A percentile compares a stretch with the other conserved stretches of the same genome.
Conservation (phyloP, 768 basidiomycete species). For the Tylopilus plumbeoviolaceoides region DNA sequence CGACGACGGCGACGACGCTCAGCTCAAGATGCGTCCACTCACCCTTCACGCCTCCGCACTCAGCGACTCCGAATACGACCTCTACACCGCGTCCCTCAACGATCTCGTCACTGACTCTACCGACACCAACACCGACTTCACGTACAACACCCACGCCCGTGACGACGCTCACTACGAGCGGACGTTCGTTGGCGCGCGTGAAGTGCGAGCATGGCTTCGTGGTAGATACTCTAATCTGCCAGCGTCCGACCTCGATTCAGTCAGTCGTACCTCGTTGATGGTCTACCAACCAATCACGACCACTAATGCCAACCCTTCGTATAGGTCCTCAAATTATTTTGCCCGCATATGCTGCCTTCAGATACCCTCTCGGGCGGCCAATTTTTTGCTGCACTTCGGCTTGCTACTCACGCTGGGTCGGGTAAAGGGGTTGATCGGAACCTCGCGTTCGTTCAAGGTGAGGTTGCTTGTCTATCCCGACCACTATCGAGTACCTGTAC, state of each 20-base stretch:
- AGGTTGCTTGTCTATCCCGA: constrained; percentile 11
- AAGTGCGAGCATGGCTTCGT: constrained; percentile 71
- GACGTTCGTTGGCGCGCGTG: constrained; percentile 53
- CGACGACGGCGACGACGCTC: constrained; percentile 2
- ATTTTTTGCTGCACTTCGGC: constrained; percentile 70
- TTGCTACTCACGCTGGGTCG: constrained; percentile 57
- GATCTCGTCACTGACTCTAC: constrained; percentile 42
- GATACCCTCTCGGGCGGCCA: constrained; percentile 64
- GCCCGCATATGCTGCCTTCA: constrained; percentile 46
- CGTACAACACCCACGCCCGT: constrained; percentile 7
- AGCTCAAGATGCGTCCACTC: constrained; percentile 61
- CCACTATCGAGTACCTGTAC: neutral
- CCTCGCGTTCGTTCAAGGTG: constrained; percentile 76
- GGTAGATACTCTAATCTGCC: constrained; percentile 61
- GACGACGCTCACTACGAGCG: constrained; percentile 53
- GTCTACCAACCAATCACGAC: neutral
- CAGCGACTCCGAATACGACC: constrained; percentile 63
- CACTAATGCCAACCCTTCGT: constrained; percentile 1
- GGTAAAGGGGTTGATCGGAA: constrained; percentile 61
- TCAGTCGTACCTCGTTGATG: constrained; percentile 30
- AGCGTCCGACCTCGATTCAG: constrained; percentile 53
- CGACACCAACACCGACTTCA: constrained; percentile 16
- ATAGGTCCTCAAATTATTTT: constrained; percentile 66
- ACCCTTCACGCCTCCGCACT: constrained; percentile 73
- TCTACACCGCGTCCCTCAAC: constrained; percentile 59